These are phyloP conservation scores for Xylaria palmicola DNA, from an alignment of 495 filamentous ascomycete genomes.

Conservation along the genomic window DNA sequence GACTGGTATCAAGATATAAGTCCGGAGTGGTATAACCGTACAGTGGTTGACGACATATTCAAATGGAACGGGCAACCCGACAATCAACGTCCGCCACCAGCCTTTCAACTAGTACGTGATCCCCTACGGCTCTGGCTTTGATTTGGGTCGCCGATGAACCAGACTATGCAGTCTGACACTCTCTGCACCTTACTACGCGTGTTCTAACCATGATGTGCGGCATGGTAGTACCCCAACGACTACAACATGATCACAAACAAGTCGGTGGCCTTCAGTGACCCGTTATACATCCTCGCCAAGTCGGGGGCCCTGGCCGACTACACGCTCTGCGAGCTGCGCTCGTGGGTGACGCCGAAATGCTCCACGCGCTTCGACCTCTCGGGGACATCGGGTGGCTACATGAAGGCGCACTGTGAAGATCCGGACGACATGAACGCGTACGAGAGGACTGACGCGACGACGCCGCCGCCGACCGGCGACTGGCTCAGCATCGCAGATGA, in stretches of 20 bases:
- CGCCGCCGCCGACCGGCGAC: constrained; percentile 38
- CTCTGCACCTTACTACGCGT: background rate
- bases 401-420: constrained; percentile 60
- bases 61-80: constrained; percentile 52
- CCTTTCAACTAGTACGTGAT: constrained; percentile 56
- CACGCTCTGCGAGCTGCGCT: constrained; percentile 62
- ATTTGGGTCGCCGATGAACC: background rate
- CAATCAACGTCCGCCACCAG: constrained; percentile 53
- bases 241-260: constrained; percentile 69
- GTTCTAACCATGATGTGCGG: background rate
- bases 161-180: background rate
- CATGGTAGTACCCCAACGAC: constrained; percentile 44
- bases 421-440: constrained; percentile 51
- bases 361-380: constrained; percentile 60
- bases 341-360: constrained; percentile 58
- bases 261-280: constrained; percentile 34
- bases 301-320: constrained; percentile 42
- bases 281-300: constrained; percentile 66
- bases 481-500: constrained; percentile 59
- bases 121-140: no score
- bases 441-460: constrained; percentile 32
- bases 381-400: constrained; percentile 51
- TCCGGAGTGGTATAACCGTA: constrained; percentile 51
- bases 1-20: constrained; percentile 35
- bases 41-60: constrained; percentile 68